These are phyloP conservation scores for Tolypocladium album DNA, from an alignment of 2,329 filamentous ascomycete genomes.

Conservation along the genomic window DNA sequence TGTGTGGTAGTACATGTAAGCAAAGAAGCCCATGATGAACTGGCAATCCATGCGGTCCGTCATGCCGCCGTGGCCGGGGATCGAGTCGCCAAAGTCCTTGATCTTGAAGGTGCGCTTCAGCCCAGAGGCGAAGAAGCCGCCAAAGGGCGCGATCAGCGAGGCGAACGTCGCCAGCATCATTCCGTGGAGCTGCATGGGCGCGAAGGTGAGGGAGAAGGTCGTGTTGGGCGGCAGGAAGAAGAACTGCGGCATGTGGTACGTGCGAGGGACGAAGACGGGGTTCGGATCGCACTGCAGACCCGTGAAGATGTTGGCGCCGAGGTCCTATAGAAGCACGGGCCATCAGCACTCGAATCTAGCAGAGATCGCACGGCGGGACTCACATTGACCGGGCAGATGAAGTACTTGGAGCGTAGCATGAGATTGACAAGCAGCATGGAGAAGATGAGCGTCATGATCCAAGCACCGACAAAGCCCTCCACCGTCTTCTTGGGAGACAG, in stretches of 20 bases:
- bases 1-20: slow-evolving; percentile 97
- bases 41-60: slow-evolving; percentile 99
- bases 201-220: slow-evolving; percentile 58
- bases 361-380: slow-evolving; percentile 13
- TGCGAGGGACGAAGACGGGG: slow-evolving; percentile 75
- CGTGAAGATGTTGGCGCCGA: slow-evolving; percentile 86
- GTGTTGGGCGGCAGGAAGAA: slow-evolving; percentile 54
- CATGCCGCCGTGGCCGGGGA: slow-evolving; percentile 94
- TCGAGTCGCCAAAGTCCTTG: slow-evolving; percentile 98
- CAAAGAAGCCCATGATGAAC: slow-evolving; percentile 99
- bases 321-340: slow-evolving; percentile 39
- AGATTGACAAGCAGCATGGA: slow-evolving; percentile 73
- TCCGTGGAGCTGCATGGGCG: slow-evolving; percentile 90
- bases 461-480: slow-evolving; percentile 92
- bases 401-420: slow-evolving; percentile 87
- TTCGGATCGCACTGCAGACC: slow-evolving; percentile 85
- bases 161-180: slow-evolving; percentile 86
- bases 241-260: slow-evolving; percentile 62
- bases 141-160: slow-evolving; percentile 92
- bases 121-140: slow-evolving; percentile 95
- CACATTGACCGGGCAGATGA: slow-evolving; percentile 91
- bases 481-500: slow-evolving; percentile 98
- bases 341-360: not conserved
- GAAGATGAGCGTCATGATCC: slow-evolving; percentile 88
- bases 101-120: slow-evolving; percentile 99